Evolutionary conservation across 768 basidiomycete genomes (phyloP).

Genomic region (Kwoniella mangroviensis): DNA sequence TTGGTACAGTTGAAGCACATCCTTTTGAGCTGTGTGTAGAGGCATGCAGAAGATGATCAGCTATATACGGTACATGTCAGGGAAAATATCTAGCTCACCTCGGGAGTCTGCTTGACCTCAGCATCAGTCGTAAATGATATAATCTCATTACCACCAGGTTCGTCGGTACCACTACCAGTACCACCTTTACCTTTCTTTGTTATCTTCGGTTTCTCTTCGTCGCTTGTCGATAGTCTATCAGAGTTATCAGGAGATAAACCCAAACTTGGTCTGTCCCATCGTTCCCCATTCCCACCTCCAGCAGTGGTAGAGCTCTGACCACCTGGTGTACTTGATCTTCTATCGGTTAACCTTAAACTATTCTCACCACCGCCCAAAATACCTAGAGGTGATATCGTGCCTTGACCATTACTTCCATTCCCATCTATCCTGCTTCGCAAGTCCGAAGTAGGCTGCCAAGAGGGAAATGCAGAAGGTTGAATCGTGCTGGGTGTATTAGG

Average conservation of each 20-base stretch:
- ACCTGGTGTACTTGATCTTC: slow-evolving; percentile 22
- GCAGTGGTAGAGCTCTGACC: slow-evolving; percentile 4
- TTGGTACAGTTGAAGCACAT: slow-evolving; percentile 24
- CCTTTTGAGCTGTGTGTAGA: slow-evolving; percentile 13
- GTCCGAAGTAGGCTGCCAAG: slow-evolving; percentile 20
- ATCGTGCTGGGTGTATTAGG: slow-evolving; percentile 20
- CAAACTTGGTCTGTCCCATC: slow-evolving; percentile 18
- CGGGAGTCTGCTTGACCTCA: slow-evolving; percentile 28
- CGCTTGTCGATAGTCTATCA: neutral
- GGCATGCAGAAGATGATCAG: too few relatives aligned
- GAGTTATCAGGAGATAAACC: slow-evolving; percentile 6
- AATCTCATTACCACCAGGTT: neutral
- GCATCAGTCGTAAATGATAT: slow-evolving; percentile 24
- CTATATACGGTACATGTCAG: too few relatives aligned
- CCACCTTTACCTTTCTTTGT: neutral
- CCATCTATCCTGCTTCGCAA: neutral
- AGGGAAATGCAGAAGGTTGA: slow-evolving; percentile 20
- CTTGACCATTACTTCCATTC: neutral
- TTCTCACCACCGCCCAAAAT: slow-evolving; percentile 7
- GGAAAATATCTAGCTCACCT: slow-evolving; percentile 13
- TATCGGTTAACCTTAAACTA: slow-evolving; percentile 6
- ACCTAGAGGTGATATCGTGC: slow-evolving; percentile 23
- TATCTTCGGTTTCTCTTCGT: slow-evolving; percentile 11
- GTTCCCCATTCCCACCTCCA: slow-evolving; percentile 2
- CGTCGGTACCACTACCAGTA: neutral